Base-by-base conservation (phyloP, 345 rosid genomes). In the Euphorbia pulcherrima region DNA sequence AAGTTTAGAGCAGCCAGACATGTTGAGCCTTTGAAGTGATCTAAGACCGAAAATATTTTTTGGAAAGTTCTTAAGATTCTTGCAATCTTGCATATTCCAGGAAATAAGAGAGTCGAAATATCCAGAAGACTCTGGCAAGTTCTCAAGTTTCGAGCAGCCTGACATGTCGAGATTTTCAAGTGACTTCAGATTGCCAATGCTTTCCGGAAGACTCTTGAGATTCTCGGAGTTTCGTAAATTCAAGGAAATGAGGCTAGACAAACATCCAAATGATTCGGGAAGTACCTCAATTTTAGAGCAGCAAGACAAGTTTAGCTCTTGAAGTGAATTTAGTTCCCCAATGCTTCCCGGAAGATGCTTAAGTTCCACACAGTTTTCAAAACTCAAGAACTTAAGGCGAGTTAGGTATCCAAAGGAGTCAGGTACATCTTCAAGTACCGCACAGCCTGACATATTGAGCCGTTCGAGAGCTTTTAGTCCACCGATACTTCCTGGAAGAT, bases 111-210 rank as follows among this genome's bases (percentile, higher is more conserved):
- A 29, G 55, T 2, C 48, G 44, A 48, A 26, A 20, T 20, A 54
- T 28, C 62, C 60, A 37, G 30, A 2, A 14, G 40, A 67, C 48
- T 16, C 48, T 10, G 17, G 29, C 56, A 52, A 52, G 8, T 52
- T 13, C 56, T 71, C 65, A 5, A 64, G 48, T 30, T 58, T 44
- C 17, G 28, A 46, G 65, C 75, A 64, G n/a, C 69, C 70, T 13
- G 63, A 55, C 50, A 72, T 17, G 16, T 30, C 29, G 6, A 72
- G 51, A 13, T 47, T 37, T 59, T 29, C 37, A 17, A 72, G 68
- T 47, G 69, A 44, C 4, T 23, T 56, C 5, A 72, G 58, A 64
- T 21, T 41, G 16, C 68, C 39, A 5, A 72, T 47, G 51, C 65
- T 26, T 21, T 1, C 20, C 1, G 75, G 75, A 47, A 72, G 68